Base-by-base conservation (phyloP, 805 yeast species). In the Hagleromyces aurorensis region DNA sequence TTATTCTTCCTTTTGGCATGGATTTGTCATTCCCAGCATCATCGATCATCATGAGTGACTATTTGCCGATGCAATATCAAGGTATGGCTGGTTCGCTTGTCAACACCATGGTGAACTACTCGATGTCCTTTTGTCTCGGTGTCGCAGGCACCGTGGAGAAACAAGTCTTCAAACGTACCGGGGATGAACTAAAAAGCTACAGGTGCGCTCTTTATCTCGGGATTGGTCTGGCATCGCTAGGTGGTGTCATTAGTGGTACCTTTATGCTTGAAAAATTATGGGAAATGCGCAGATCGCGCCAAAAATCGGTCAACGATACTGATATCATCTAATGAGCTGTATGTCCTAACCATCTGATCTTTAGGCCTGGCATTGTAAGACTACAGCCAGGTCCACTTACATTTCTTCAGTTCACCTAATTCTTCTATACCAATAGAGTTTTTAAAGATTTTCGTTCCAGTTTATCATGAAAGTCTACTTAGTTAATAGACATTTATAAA, bases 11-110 rank as follows among this genome's bases (percentile, higher is more conserved):
- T 9, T 77, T 75, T 64, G 93, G 85, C 3, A 78, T 81, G 86
- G 89, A 81, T 50, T 59, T 76, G 50, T 73, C 82, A 16, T 81
- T 79, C 52, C 89, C 91, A 0, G 77, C 87, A 1, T 75, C 81
- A 0, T 71, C 85, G 0, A 63, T 80, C 27, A 65, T 77, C 9
- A 51, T 80, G 23, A 69, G 78, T 6, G 75, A 74, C 36, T 59
- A 59, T 26, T 58, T 80, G 20, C 86, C 87, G 0, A 52, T 62
- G 27, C 61, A 67, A 34, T 72, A 75, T 41, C 91, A 81, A 55
- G 91, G 89, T 6, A 71, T 78, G 67, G 87, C 86, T 1, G 86
- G 85, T 0, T 76, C 85, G 0, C 57, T 81, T 28, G 76, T 78
- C 4, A 66, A 77, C 13, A 79, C 91, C 0, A 72, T 77, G 42